Conservation (phyloP, 2,329 filamentous ascomycete genomes). For the Chaetothyriales sp. region DNA sequence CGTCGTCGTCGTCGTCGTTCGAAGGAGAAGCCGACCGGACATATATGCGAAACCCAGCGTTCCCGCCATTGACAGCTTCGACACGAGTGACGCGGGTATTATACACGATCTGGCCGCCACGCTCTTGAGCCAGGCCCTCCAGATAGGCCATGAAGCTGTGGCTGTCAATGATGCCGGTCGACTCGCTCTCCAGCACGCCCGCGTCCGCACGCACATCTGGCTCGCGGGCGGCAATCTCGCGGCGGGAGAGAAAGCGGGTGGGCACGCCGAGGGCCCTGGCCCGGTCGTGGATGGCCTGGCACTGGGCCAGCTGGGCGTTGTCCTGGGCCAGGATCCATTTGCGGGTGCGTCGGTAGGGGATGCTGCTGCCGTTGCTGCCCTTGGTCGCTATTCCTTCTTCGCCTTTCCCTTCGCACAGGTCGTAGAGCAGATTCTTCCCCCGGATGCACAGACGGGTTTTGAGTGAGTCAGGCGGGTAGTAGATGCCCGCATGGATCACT, state of each 20-base stretch:
- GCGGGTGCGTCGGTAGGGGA: slow-evolving; percentile 60
- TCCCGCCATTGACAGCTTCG: slow-evolving; percentile 36
- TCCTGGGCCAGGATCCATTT: slow-evolving; percentile 95
- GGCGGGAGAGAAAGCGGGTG: slow-evolving; percentile 49
- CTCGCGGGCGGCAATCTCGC: slow-evolving; percentile 51
- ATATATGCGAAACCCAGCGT: slow-evolving; percentile 54
- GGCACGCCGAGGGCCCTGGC: slow-evolving; percentile 45
- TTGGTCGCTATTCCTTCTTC: too few species aligned
- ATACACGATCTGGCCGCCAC: slow-evolving; percentile 59
- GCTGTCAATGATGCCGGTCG: slow-evolving; percentile 80
- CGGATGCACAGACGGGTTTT: slow-evolving; percentile 73
- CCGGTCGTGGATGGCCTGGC: slow-evolving; percentile 37
- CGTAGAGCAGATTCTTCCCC: slow-evolving; percentile 65
- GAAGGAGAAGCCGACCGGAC: slow-evolving; percentile 23
- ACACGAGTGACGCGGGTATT: slow-evolving; percentile 50
- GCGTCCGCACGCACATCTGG: slow-evolving; percentile 57
- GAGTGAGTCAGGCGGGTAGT: slow-evolving; percentile 61
- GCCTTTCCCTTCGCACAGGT: slow-evolving; percentile 48
- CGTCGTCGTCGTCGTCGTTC: slow-evolving; percentile 27
- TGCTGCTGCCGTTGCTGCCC: too few species aligned
- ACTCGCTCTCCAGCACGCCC: slow-evolving; percentile 67
- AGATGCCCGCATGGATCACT: slow-evolving; percentile 87
- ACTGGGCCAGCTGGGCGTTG: slow-evolving; percentile 48
- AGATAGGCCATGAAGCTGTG: slow-evolving; percentile 73
- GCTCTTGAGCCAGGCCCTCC: slow-evolving; percentile 59